These are phyloP conservation scores for Neoscytalidium dimidiatum DNA, from an alignment of 2,329 filamentous ascomycete species.

Conservation along the genomic window DNA sequence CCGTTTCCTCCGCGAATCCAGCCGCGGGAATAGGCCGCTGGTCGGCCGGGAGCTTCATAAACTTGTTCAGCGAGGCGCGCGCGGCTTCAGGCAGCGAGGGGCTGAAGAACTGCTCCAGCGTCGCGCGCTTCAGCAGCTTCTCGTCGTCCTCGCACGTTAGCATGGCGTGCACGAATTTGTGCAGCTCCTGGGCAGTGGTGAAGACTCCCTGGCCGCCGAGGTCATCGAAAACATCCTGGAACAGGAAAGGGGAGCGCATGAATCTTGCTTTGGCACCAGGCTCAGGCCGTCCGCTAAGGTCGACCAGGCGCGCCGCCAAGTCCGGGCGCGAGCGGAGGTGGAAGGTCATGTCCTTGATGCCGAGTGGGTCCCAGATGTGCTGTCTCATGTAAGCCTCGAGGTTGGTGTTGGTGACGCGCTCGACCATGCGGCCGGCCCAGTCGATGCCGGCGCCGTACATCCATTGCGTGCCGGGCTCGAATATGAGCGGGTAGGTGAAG, in stretches of 20 bases:
- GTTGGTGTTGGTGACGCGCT: constrained; percentile 25
- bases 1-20: constrained; percentile 22
- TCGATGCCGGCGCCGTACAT: constrained; percentile 29
- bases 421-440: constrained; percentile 30
- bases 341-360: constrained; percentile 30
- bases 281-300: constrained; percentile 28
- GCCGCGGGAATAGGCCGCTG: constrained; percentile 21
- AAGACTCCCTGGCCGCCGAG: constrained; percentile 20
- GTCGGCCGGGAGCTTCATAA: not conserved
- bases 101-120: constrained; percentile 33
- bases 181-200: constrained; percentile 27
- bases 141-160: constrained; percentile 29
- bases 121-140: constrained; percentile 29
- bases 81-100: constrained; percentile 28
- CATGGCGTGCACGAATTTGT: constrained; percentile 34
- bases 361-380: constrained; percentile 28
- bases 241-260: constrained; percentile 20
- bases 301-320: constrained; percentile 17
- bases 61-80: constrained; percentile 13
- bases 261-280: constrained; percentile 23
- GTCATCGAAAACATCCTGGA: constrained; percentile 12
- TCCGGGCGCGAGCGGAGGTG: constrained; percentile 18
- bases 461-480: constrained; percentile 29
- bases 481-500: constrained; percentile 27
- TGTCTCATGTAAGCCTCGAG: constrained; percentile 30